Evolutionary conservation across 108 stramenopile genomes (phyloP).

Genomic region (Phaeodactylum tricornutum): DNA sequence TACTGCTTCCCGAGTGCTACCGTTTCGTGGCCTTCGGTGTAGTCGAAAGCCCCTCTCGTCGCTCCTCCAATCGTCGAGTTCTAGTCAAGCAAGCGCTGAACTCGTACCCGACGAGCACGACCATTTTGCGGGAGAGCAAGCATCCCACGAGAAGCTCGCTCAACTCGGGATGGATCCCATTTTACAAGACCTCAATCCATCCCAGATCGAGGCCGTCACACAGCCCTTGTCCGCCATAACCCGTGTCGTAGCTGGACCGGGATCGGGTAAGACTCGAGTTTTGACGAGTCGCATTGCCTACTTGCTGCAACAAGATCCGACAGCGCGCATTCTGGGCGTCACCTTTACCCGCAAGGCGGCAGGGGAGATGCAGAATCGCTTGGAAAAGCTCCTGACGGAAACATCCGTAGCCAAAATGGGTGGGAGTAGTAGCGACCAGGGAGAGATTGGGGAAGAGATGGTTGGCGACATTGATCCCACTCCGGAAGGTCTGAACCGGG

Average conservation of each 20-base stretch:
- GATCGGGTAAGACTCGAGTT: conserved; percentile 86
- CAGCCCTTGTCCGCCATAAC: conserved; percentile 38
- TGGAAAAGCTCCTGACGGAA: conserved; percentile 22
- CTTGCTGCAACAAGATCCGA: conserved; percentile 27
- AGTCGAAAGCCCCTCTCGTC: too few relatives aligned
- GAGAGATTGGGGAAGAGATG: not conserved
- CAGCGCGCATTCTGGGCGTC: conserved; percentile 61
- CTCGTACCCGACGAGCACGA: too few relatives aligned
- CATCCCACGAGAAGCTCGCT: too few relatives aligned
- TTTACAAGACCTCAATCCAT: conserved; percentile 43
- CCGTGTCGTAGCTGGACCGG: conserved; percentile 83
- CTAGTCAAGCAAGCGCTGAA: too few relatives aligned
- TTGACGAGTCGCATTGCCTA: conserved; percentile 82
- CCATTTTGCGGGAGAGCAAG: too few relatives aligned
- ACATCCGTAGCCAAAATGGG: not conserved
- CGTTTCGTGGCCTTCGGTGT: too few relatives aligned
- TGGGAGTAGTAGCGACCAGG: not conserved
- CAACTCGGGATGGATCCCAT: too few relatives aligned
- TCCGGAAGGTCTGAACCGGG: conserved; percentile 26
- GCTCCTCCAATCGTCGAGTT: too few relatives aligned
- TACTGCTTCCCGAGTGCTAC: too few relatives aligned
- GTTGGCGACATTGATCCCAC: not conserved
- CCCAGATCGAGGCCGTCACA: conserved; percentile 63
- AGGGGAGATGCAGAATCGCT: conserved; percentile 72
- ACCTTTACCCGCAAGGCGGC: conserved; percentile 92